Conservation (phyloP, 768 basidiomycete genomes). For the Mycena capillaripes region DNA sequence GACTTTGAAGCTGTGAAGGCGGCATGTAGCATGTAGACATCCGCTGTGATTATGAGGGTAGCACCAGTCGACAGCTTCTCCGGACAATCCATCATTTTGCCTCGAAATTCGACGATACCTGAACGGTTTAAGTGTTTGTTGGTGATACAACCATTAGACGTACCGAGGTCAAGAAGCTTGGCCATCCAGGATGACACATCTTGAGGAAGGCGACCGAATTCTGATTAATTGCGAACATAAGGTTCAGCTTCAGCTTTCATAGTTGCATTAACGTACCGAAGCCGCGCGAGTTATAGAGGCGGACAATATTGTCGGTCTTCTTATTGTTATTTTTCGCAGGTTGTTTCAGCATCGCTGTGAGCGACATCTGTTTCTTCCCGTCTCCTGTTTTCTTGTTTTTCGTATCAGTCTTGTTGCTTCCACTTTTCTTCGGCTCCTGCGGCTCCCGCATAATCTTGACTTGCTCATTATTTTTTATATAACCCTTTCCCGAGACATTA, state of each 20-base stretch:
- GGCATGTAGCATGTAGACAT: conserved; percentile 73
- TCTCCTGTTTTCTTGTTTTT: conserved; percentile 54
- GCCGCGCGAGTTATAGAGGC: conserved; percentile 73
- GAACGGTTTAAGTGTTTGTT: conserved; percentile 1
- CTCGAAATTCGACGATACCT: conserved; percentile 79
- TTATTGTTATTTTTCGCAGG: conserved; percentile 67
- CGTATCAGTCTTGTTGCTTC: conserved; percentile 41
- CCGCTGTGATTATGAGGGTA: conserved; percentile 83
- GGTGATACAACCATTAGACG: conserved; percentile 30
- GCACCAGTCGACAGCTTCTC: conserved; percentile 78
- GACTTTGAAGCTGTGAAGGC: conserved; percentile 73
- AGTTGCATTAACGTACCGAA: conserved; percentile 63
- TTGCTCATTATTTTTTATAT: conserved; percentile 74
- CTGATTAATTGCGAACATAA: conserved; percentile 50
- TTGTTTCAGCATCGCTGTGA: conserved; percentile 78
- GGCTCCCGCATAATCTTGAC: conserved; percentile 71
- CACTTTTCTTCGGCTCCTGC: conserved; percentile 45
- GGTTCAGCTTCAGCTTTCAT: background rate
- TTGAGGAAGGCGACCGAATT: conserved; percentile 83
- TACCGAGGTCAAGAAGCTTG: conserved; percentile 80
- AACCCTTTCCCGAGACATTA: conserved; percentile 80
- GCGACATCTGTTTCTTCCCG: conserved; percentile 75
- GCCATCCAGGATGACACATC: conserved; percentile 82
- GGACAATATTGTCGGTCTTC: conserved; percentile 74
- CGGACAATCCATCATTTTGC: conserved; percentile 86